Evolutionary conservation across 169 alveolate species (phyloP).

Genomic region (Neospora caninum): DNA sequence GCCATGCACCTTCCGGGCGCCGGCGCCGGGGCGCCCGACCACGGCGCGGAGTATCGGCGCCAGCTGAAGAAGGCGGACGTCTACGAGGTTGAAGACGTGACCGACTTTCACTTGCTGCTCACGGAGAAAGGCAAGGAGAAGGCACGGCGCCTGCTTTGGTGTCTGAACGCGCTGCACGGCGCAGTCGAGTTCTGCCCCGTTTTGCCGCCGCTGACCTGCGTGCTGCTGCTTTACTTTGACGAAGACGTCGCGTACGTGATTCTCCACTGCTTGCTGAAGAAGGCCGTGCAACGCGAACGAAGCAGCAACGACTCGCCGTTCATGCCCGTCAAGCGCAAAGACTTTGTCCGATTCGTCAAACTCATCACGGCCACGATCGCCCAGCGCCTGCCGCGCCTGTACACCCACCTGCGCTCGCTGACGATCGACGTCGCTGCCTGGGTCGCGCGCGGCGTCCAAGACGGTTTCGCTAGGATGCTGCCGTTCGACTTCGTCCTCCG

Average conservation of each 20-base stretch:
- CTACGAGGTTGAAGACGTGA: constrained; percentile 58
- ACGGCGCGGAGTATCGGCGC: neutral
- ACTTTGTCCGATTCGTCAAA: constrained; percentile 48
- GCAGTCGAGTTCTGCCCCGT: constrained; percentile 65
- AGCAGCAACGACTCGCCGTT: constrained; percentile 19
- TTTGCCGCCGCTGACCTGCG: constrained; percentile 66
- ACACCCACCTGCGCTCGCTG: constrained; percentile 61
- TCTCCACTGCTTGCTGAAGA: constrained; percentile 48
- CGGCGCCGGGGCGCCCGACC: neutral
- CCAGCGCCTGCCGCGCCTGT: constrained; percentile 45
- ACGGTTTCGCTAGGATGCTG: constrained; percentile 65
- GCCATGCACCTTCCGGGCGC: neutral
- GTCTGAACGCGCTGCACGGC: constrained; percentile 50
- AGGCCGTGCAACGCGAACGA: constrained; percentile 35
- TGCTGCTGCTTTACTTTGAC: constrained; percentile 61
- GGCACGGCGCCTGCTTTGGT: constrained; percentile 63
- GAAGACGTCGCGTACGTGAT: constrained; percentile 56
- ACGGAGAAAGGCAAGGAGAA: constrained; percentile 53
- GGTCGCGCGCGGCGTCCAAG: constrained; percentile 68
- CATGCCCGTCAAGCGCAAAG: neutral
- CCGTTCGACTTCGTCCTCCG: constrained; percentile 66
- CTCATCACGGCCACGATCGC: constrained; percentile 55
- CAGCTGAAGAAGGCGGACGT: constrained; percentile 31
- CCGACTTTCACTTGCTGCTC: constrained; percentile 50
- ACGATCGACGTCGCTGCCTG: constrained; percentile 68